Conservation (phyloP, 2,329 filamentous ascomycete genomes). For the Trichoderma endophyticum region DNA sequence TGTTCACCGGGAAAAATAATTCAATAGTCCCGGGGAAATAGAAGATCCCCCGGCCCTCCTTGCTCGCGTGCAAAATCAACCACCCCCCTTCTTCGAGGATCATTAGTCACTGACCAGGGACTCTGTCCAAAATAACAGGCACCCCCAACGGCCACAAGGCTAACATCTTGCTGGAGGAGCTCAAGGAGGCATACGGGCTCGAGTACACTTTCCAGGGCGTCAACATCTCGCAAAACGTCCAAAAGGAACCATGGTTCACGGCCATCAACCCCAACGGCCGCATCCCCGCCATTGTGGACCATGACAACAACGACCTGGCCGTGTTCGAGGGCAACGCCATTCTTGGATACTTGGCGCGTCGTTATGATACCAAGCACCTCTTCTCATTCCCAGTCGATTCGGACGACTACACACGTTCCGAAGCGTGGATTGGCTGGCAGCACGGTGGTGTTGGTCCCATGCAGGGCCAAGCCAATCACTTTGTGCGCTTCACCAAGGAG, state of each 20-base stretch:
- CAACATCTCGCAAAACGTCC: slow-evolving; percentile 59
- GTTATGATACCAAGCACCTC: slow-evolving; percentile 60
- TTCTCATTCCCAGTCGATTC: slow-evolving; percentile 39
- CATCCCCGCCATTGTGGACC: slow-evolving; percentile 64
- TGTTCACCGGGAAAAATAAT: not conserved
- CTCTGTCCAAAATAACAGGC: slow-evolving; percentile 25
- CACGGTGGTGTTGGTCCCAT: slow-evolving; percentile 71
- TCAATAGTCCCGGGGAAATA: not conserved
- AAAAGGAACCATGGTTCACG: slow-evolving; percentile 66
- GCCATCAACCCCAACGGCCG: slow-evolving; percentile 62
- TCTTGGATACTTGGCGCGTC: slow-evolving; percentile 68
- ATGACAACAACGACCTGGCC: slow-evolving; percentile 56
- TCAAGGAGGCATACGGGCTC: slow-evolving; percentile 61
- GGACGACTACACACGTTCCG: slow-evolving; percentile 35
- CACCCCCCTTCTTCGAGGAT: not conserved
- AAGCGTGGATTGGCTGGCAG: slow-evolving; percentile 63
- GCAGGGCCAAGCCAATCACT: slow-evolving; percentile 75
- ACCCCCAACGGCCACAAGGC: slow-evolving; percentile 57
- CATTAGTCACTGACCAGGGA: slow-evolving; percentile 5
- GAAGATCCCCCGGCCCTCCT: not conserved
- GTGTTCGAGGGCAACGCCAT: slow-evolving; percentile 77
- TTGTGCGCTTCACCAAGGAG: slow-evolving; percentile 64
- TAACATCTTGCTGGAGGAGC: slow-evolving; percentile 61
- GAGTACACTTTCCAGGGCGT: slow-evolving; percentile 58
- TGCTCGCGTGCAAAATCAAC: not conserved